Evolutionary conservation across 2,329 filamentous ascomycete genomes (phyloP), one percentile per base, ranked within the genome.

Genomic region (Rutstroemia sydowiana): DNA sequence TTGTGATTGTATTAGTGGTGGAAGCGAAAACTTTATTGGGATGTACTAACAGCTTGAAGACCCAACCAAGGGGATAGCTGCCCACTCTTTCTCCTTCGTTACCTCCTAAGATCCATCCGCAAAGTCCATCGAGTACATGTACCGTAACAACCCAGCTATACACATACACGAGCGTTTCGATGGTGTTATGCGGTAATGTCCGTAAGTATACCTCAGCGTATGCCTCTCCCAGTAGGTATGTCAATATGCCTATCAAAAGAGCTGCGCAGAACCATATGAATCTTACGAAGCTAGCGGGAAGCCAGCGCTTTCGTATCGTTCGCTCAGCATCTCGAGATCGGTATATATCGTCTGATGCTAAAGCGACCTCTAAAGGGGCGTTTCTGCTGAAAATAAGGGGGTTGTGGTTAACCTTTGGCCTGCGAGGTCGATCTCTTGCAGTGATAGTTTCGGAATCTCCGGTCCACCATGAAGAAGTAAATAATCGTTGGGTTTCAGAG

Each of bases 241-340:
- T 82, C 60, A 85, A 70, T 57, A 86, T 71, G 11, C 77, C 81
- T 40, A 85, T 75, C 46, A 74, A 75, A 21, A 86, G 70, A 3
- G 82, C 82, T 28, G 79, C 70, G 63, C 81, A 85, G 62, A 86
- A 85, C 82, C 82, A 86, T 5, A 86, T 69, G 56, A 86, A 86
- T 14, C 82, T 76, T 41, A 85, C 76, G 61, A 85, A 86, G 65
- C 80, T 84, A 8, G 81, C 79, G 3, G 81, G 81, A 21, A 84
- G 69, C 81, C 81, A 84, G 28, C 61, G 56, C 48, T 66, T 67
- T 30, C 60, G 58, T 46, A 66, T 46, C 7, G 55, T 50, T 14
- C 60, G 40, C 36, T 59, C 57, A 16, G 57, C 43, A 21, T 58
- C 55, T 3, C 53, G 57, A 3, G 48, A 46, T 37, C 41, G 37